A percentile compares a stretch with the other conserved stretches of the same genome.
Conservation (phyloP, 1,139 yeast genomes). For the Lodderomyces oxycetoniae region DNA sequence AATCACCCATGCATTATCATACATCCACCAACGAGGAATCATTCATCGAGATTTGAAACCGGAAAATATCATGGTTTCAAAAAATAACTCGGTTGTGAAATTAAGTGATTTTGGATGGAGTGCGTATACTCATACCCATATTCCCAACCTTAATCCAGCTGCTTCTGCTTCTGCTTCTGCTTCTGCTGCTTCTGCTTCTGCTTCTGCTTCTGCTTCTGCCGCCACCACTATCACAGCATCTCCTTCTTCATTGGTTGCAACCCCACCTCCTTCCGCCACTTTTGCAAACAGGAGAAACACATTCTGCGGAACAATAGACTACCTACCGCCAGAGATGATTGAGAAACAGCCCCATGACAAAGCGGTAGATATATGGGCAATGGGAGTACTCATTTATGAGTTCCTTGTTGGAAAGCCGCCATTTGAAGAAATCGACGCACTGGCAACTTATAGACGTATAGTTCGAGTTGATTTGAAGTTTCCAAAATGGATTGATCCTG, state of each 20-base stretch:
- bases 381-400: slow-evolving; percentile 85
- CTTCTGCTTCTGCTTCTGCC: background rate
- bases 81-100: slow-evolving; percentile 68
- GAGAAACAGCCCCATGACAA: slow-evolving; percentile 76
- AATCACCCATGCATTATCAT: slow-evolving; percentile 71
- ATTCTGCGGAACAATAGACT: slow-evolving; percentile 92
- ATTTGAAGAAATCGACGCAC: slow-evolving; percentile 74
- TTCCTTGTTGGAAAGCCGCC: slow-evolving; percentile 87
- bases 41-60: slow-evolving; percentile 94
- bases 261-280: slow-evolving; percentile 12
- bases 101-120: slow-evolving; percentile 98
- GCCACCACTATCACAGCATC: background rate
- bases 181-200: background rate
- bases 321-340: slow-evolving; percentile 93
- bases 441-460: slow-evolving; percentile 74
- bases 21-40: slow-evolving; percentile 72
- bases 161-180: background rate
- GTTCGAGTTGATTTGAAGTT: slow-evolving; percentile 69
- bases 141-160: background rate
- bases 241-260: background rate
- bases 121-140: slow-evolving; percentile 29
- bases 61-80: slow-evolving; percentile 75
- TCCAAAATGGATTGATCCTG: slow-evolving; percentile 64
- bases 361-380: slow-evolving; percentile 86
- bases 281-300: slow-evolving; percentile 58